Percentiles rank a stretch among this genome's conserved stretches.
phyloP scores from a whole-genome alignment of 2,329 filamentous ascomycete species.

The Beauveria caledonica region DNA sequence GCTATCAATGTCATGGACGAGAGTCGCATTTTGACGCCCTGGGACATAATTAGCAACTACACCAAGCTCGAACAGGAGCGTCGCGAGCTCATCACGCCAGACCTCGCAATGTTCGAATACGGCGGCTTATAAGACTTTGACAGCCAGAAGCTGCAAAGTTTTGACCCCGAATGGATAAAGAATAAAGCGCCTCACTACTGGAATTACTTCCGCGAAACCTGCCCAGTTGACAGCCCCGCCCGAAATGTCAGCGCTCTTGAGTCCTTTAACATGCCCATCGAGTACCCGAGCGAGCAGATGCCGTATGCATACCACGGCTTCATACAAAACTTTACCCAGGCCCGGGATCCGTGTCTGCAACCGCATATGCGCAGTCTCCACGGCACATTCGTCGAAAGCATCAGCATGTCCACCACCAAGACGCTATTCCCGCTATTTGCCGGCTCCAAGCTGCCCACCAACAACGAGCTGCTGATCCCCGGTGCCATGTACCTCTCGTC shows the following conservation, averaged over 20 bases:
- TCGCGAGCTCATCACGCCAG: conserved; percentile 27
- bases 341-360: conserved; percentile 47
- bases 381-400: conserved; percentile 45
- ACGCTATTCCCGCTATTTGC: conserved; percentile 50
- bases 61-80: neutral
- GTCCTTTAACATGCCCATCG: conserved; percentile 23
- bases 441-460: conserved; percentile 50
- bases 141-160: conserved; percentile 12
- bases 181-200: conserved; percentile 37
- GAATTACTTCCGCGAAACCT: conserved; percentile 39
- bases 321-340: conserved; percentile 47
- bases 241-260: conserved; percentile 20
- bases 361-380: conserved; percentile 39
- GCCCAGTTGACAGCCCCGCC: conserved; percentile 40
- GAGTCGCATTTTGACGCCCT: conserved; percentile 43
- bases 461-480: conserved; percentile 55
- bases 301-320: conserved; percentile 31
- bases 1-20: conserved; percentile 45
- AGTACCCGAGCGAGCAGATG: conserved; percentile 17
- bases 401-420: conserved; percentile 38
- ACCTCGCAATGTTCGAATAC: conserved; percentile 31
- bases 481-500: conserved; percentile 50
- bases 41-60: conserved; percentile 37
- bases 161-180: conserved; percentile 32
- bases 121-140: conserved; percentile 24